Percentiles rank a stretch among this genome's conserved stretches.
These are phyloP conservation scores for Hypoxylon fragiforme DNA, from an alignment of 495 filamentous ascomycete species.

Conservation along the genomic window DNA sequence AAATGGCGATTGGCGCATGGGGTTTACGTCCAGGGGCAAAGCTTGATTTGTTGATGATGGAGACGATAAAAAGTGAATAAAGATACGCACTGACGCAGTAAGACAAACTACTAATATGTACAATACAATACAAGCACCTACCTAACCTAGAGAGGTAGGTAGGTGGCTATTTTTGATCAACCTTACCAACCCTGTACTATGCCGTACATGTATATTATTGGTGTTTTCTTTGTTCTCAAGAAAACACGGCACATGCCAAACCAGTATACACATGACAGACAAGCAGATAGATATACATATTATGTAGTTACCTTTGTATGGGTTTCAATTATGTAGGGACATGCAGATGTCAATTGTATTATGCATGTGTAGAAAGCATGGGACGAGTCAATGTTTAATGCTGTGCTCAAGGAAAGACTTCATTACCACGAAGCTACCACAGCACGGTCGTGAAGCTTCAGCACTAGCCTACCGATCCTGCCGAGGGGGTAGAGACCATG, in stretches of 20 bases:
- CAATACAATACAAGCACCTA: background rate
- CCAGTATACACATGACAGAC: too few species aligned
- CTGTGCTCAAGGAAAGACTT: background rate
- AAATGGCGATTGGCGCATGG: slow-evolving; percentile 27
- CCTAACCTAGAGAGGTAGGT: background rate
- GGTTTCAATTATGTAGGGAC: too few species aligned
- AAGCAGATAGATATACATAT: too few species aligned
- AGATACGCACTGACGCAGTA: slow-evolving; percentile 22
- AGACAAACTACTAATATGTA: too few species aligned
- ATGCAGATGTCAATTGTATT: too few species aligned
- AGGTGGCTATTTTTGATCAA: background rate
- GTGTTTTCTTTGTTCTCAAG: too few species aligned
- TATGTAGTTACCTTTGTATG: too few species aligned
- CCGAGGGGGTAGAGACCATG: too few species aligned
- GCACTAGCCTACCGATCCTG: slow-evolving; percentile 3
- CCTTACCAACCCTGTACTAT: too few species aligned
- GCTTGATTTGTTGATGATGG: slow-evolving; percentile 26
- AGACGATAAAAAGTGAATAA: slow-evolving; percentile 1
- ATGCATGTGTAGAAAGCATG: slow-evolving; percentile 1
- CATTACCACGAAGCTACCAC: slow-evolving; percentile 11
- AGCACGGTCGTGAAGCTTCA: background rate
- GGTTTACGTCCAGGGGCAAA: slow-evolving; percentile 13
- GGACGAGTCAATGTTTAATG: too few species aligned
- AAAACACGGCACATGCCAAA: too few species aligned
- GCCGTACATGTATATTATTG: too few species aligned